Base-by-base conservation (phyloP, 192 early-diverging fungal species). In the Diversispora epigaea region DNA sequence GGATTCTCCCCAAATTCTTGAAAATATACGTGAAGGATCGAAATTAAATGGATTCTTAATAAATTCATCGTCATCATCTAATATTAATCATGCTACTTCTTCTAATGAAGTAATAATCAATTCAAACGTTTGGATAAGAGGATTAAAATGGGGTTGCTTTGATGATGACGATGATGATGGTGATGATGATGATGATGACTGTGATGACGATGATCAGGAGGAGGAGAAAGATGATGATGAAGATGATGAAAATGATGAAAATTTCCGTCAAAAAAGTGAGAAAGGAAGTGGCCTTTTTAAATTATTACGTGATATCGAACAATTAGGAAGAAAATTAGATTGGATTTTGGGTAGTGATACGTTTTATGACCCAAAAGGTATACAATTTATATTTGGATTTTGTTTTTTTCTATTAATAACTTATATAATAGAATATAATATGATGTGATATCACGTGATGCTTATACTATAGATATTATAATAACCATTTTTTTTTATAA, bases 361-460 rank as follows among this genome's bases (percentile, higher is more conserved):
- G 4, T 85, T 89, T 71, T 89, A 87, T 68, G 79, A 89, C 61
- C 85, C 86, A 19, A 69, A 76, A 76, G 83, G 87, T 87, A 77
- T 73, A 22, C 65, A 19, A 32, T 12, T 17, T 49, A 50, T 15
- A 50, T 21, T 5, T 4, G 39, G 22, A 50, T 7, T 44, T 15
- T 19, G 39, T 11, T 67, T 55, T 14, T 17, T 49, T 12, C 22
- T 15, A 41, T 46, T 77, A 9, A 17, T 54, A 8, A 5, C 9
- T 21, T 46, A 14, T 60, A n/a, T 58, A n/a, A 15, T 58, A 22
- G n/a, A n/a, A n/a, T 32, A 32, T 32, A 32, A 32, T 32, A 32
- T 32, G 25, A 32, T 32, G 25, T 32, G 25, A 32, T 32, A 32
- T 32, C 0, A 32, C n/a, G n/a, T n/a, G n/a, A n/a, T n/a, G n/a